Conservation (phyloP, 2,329 filamentous ascomycete genomes). For the Cercospora zeina region DNA sequence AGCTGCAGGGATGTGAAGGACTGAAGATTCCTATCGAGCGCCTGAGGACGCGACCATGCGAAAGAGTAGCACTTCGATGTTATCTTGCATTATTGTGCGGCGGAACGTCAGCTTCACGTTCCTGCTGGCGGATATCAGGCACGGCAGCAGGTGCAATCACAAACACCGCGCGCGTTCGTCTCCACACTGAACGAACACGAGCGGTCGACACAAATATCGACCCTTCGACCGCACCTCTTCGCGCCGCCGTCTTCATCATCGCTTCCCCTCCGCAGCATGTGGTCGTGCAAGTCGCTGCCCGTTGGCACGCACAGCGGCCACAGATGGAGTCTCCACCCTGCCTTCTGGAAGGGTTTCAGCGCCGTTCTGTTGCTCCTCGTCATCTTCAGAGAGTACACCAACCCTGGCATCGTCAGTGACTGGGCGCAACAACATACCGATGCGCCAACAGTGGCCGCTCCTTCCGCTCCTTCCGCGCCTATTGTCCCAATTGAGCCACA, state of each 20-base stretch:
- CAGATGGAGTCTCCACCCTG: constrained; percentile 1
- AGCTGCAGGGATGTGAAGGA: background rate
- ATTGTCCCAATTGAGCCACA: background rate
- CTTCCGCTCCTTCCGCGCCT: background rate
- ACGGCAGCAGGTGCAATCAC: background rate
- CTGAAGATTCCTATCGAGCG: background rate
- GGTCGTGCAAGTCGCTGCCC: background rate
- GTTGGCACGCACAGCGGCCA: background rate
- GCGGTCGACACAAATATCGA: background rate
- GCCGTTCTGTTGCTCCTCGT: constrained; percentile 2
- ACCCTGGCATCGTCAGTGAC: background rate
- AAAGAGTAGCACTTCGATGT: background rate
- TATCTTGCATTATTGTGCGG: background rate
- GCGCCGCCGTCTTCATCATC: background rate
- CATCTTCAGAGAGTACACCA: constrained; percentile 2
- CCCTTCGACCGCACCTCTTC: background rate
- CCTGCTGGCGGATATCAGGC: background rate
- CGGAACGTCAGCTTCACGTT: background rate
- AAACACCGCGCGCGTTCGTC: background rate
- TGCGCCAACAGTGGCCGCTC: background rate
- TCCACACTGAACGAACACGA: no score
- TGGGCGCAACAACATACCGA: background rate
- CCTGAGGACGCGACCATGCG: background rate
- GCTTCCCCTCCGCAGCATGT: background rate
- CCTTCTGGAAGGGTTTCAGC: background rate